phyloP scores from a whole-genome alignment of 345 rosid species.

The Salix purpurea region DNA sequence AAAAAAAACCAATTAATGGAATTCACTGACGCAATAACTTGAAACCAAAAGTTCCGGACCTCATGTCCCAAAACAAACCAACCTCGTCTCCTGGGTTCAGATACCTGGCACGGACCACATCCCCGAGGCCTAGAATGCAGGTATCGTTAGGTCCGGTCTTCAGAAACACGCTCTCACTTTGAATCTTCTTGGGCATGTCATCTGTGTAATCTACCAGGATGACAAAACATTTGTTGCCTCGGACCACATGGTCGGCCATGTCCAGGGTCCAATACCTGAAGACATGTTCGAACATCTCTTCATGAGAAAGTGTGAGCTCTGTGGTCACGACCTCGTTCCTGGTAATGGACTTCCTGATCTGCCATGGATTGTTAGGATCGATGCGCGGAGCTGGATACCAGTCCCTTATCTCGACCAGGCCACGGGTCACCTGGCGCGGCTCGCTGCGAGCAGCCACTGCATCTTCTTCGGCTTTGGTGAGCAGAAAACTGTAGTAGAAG shows the following conservation, averaged over 20 bases:
- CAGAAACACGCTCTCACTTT: slow-evolving; percentile 27
- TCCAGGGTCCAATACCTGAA: slow-evolving; percentile 29
- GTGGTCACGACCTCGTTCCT: slow-evolving; percentile 20
- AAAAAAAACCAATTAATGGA: not conserved
- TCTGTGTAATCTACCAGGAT: slow-evolving; percentile 31
- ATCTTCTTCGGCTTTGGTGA: slow-evolving; percentile 34
- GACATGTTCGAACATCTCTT: slow-evolving; percentile 26
- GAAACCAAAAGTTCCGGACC: slow-evolving; percentile 19
- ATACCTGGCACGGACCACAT: slow-evolving; percentile 16
- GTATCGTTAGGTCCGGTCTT: slow-evolving; percentile 20
- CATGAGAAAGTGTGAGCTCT: slow-evolving; percentile 17
- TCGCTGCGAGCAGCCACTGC: slow-evolving; percentile 13
- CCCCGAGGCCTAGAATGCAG: slow-evolving; percentile 23
- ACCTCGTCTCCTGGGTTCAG: slow-evolving; percentile 28
- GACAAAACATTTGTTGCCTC: slow-evolving; percentile 21
- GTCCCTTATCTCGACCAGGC: slow-evolving; percentile 27
- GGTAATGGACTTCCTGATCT: slow-evolving; percentile 18
- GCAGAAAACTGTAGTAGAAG: slow-evolving; percentile 25
- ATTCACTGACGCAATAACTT: slow-evolving; percentile 20
- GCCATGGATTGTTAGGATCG: slow-evolving; percentile 30
- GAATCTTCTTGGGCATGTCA: slow-evolving; percentile 23
- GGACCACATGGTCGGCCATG: slow-evolving; percentile 10
- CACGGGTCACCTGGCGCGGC: slow-evolving; percentile 9
- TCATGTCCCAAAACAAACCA: slow-evolving; percentile 34
- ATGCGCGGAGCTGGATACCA: not conserved